A percentile compares a stretch with the other conserved stretches of the same genome.
These are phyloP conservation scores for Dactylellina parvicollis DNA, from an alignment of 2,329 filamentous ascomycete genomes.

Conservation along the genomic window DNA sequence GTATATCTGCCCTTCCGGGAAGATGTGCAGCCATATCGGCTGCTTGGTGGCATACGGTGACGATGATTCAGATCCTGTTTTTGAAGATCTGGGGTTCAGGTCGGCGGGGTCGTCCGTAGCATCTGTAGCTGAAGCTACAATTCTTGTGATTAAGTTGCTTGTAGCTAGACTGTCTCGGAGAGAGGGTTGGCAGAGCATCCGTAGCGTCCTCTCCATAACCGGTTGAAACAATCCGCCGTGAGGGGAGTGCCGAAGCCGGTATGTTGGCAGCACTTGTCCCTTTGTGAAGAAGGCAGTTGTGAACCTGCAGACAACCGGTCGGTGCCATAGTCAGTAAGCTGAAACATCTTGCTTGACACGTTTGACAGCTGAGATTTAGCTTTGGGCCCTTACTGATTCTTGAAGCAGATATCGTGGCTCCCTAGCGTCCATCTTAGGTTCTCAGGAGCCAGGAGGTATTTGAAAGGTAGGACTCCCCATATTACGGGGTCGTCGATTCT, in stretches of 20 bases:
- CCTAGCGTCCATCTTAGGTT: slow-evolving; percentile 90
- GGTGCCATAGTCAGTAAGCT: neutral
- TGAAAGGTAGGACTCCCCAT: slow-evolving; percentile 86
- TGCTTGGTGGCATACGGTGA: slow-evolving; percentile 65
- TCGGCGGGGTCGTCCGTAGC: slow-evolving; percentile 58
- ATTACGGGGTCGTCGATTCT: slow-evolving; percentile 94
- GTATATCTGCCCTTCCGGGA: slow-evolving; percentile 93
- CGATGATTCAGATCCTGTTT: slow-evolving; percentile 67
- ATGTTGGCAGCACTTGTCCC: slow-evolving; percentile 90
- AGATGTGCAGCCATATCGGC: slow-evolving; percentile 91
- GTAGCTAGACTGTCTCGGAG: slow-evolving; percentile 36
- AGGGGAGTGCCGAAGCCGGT: slow-evolving; percentile 79
- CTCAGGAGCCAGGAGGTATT: slow-evolving; percentile 74
- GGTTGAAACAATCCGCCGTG: slow-evolving; percentile 89
- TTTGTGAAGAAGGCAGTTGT: slow-evolving; percentile 80
- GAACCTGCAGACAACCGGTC: slow-evolving; percentile 31
- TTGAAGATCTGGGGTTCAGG: slow-evolving; percentile 58
- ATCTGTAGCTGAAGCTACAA: slow-evolving; percentile 57
- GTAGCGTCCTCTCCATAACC: slow-evolving; percentile 68
- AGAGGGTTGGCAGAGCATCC: slow-evolving; percentile 43
- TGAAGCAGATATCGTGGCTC: slow-evolving; percentile 95
- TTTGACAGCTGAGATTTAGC: neutral
- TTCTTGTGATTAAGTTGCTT: slow-evolving; percentile 29
- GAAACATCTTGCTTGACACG: neutral
- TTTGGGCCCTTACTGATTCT: slow-evolving; percentile 59